Conservation (phyloP, 2,329 filamentous ascomycete genomes). For the Fusarium tanahbumbuense region DNA sequence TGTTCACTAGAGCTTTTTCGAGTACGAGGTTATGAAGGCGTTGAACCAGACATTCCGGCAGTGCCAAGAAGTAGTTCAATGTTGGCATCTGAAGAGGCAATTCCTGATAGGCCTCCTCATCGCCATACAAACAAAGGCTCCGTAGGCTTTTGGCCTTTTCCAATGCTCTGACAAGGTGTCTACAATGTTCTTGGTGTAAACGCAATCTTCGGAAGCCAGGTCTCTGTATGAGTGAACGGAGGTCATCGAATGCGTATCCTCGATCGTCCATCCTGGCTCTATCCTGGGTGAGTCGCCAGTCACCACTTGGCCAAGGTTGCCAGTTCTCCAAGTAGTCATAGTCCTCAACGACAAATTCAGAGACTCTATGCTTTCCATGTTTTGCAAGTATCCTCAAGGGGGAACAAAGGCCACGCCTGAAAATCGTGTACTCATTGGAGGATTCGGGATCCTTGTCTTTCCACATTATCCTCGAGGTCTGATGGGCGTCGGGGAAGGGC, state of each 20-base stretch:
- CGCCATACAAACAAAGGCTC: neutral
- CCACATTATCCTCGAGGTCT: neutral
- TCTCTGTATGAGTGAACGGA: neutral
- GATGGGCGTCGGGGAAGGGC: conserved; percentile 24
- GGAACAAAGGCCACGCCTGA: conserved; percentile 48
- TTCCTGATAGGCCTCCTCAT: no score
- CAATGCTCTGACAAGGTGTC: rapidly evolving
- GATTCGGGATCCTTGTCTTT: neutral
- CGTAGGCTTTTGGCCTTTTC: neutral
- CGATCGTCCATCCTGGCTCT: rapidly evolving
- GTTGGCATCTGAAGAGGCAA: no score
- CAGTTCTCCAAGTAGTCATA: no score
- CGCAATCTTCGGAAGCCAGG: neutral
- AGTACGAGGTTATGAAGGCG: rapidly evolving
- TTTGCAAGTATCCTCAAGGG: conserved; percentile 43
- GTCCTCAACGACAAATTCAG: conserved; percentile 6
- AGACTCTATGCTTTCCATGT: conserved; percentile 40
- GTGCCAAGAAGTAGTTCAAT: no score
- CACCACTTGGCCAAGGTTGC: no score
- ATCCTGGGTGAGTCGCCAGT: no score
- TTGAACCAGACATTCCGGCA: rapidly evolving
- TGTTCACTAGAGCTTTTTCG: rapidly evolving
- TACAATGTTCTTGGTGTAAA: rapidly evolving
- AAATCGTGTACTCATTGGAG: conserved; percentile 11
- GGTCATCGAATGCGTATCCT: neutral